Conservation (phyloP, 1,139 yeast genomes). For the Kodamaea alishanica region DNA sequence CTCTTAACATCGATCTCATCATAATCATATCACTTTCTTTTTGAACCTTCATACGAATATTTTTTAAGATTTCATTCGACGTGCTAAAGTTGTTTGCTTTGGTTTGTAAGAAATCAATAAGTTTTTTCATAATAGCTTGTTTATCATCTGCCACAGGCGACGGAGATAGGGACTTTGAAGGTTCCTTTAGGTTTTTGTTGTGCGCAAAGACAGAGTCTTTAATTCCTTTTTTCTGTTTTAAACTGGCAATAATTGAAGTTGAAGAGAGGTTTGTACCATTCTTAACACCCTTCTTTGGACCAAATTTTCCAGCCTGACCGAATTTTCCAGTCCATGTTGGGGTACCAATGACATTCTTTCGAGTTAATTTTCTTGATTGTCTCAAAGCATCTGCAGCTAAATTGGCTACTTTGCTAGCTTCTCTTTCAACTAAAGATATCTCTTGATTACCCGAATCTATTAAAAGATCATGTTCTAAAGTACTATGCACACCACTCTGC, state of each 20-base stretch:
- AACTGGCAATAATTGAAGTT: constrained; percentile 31
- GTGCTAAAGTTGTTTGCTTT: constrained; percentile 45
- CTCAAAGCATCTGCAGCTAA: constrained; percentile 73
- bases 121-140: constrained; percentile 31
- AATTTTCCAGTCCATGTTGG: constrained; percentile 97
- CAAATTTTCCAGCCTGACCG: constrained; percentile 71
- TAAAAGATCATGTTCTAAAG: constrained; percentile 76
- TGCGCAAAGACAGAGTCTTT: constrained; percentile 7
- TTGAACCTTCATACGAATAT: constrained; percentile 43
- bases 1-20: constrained; percentile 64
- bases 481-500: constrained; percentile 68
- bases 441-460: constrained; percentile 53
- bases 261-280: constrained; percentile 18
- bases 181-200: constrained; percentile 15
- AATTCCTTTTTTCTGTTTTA: constrained; percentile 20
- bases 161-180: constrained; percentile 17
- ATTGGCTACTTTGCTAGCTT: constrained; percentile 73
- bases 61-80: constrained; percentile 56
- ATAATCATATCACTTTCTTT: constrained; percentile 58
- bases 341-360: constrained; percentile 66
- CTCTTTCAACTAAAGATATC: constrained; percentile 58
- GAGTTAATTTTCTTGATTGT: constrained; percentile 61
- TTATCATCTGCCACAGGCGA: constrained; percentile 16
- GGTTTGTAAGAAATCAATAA: constrained; percentile 31
- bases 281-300: constrained; percentile 19